Conservation (phyloP, 805 yeast genomes). For the Grigorovia jiainica region DNA sequence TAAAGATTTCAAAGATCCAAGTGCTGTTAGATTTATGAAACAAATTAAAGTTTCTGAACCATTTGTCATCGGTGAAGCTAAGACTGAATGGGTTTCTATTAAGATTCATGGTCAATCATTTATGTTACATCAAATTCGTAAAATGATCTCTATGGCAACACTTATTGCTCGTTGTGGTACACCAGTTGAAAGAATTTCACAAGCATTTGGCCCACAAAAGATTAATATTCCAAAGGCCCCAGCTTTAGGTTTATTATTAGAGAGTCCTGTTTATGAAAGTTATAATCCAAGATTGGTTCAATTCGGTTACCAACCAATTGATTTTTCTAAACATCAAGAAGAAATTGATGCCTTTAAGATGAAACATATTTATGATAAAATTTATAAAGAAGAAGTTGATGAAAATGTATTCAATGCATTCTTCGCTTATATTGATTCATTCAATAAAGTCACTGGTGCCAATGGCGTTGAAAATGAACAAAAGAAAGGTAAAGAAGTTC, state of each 20-base stretch:
- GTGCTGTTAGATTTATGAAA: constrained; percentile 78
- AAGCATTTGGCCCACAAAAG: constrained; percentile 65
- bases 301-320: constrained; percentile 69
- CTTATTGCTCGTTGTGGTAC: constrained; percentile 78
- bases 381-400: constrained; percentile 78
- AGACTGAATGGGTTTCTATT: constrained; percentile 92
- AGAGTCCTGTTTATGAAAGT: constrained; percentile 84
- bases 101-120: constrained; percentile 97
- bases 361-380: constrained; percentile 83
- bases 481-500: constrained; percentile 21
- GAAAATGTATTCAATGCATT: constrained; percentile 88
- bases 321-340: constrained; percentile 52
- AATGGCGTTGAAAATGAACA: constrained; percentile 32
- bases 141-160: constrained; percentile 94
- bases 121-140: constrained; percentile 96
- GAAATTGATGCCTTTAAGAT: constrained; percentile 81
- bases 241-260: constrained; percentile 82
- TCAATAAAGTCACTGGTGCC: constrained; percentile 46
- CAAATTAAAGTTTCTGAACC: constrained; percentile 74
- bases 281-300: constrained; percentile 63
- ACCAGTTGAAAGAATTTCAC: constrained; percentile 63
- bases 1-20: constrained; percentile 73
- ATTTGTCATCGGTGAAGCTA: constrained; percentile 78
- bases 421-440: constrained; percentile 82
- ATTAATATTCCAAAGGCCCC: constrained; percentile 96